Evolutionary conservation across 2,329 filamentous ascomycete genomes (phyloP).

Genomic region (Coniochaeta sp.): DNA sequence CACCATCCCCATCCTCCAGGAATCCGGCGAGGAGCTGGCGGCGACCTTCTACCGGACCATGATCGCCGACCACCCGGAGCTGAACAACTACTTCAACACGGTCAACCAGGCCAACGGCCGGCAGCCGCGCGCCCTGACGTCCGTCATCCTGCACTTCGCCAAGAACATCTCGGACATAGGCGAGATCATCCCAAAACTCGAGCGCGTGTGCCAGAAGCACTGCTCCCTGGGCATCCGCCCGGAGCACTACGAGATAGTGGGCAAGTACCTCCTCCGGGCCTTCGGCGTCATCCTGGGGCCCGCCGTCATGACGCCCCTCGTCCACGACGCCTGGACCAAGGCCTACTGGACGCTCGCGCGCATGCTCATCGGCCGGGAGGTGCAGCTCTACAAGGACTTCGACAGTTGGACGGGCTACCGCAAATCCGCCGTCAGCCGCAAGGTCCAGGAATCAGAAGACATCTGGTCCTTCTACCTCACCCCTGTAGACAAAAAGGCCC

Average conservation of each 20-base stretch:
- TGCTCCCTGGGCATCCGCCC: conserved; percentile 61
- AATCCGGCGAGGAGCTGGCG: conserved; percentile 63
- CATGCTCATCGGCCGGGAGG: conserved; percentile 63
- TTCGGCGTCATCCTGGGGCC: conserved; percentile 61
- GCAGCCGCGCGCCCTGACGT: conserved; percentile 55
- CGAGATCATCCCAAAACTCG: conserved; percentile 45
- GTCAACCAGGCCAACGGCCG: conserved; percentile 56
- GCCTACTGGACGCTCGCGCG: conserved; percentile 69
- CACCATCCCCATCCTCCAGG: conserved; percentile 61
- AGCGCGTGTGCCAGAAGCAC: conserved; percentile 64
- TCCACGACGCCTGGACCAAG: conserved; percentile 60
- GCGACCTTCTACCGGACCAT: conserved; percentile 67
- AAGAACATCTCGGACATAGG: conserved; percentile 59
- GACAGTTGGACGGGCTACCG: conserved; percentile 61
- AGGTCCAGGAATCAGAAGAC: conserved; percentile 59
- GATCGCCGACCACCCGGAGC: conserved; percentile 55
- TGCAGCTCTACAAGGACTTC: conserved; percentile 53
- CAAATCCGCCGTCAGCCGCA: conserved; percentile 57
- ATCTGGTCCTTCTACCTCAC: conserved; percentile 66
- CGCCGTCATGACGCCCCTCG: conserved; percentile 55
- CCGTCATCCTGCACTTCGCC: conserved; percentile 63
- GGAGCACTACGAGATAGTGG: conserved; percentile 65
- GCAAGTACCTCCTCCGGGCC: conserved; percentile 59
- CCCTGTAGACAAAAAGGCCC: conserved; percentile 51
- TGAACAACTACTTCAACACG: conserved; percentile 65